A percentile compares a stretch with the other conserved stretches of the same genome.
Evolutionary conservation across 2,329 filamentous ascomycete species (phyloP).

Genomic region (Ophiostoma populinum): DNA sequence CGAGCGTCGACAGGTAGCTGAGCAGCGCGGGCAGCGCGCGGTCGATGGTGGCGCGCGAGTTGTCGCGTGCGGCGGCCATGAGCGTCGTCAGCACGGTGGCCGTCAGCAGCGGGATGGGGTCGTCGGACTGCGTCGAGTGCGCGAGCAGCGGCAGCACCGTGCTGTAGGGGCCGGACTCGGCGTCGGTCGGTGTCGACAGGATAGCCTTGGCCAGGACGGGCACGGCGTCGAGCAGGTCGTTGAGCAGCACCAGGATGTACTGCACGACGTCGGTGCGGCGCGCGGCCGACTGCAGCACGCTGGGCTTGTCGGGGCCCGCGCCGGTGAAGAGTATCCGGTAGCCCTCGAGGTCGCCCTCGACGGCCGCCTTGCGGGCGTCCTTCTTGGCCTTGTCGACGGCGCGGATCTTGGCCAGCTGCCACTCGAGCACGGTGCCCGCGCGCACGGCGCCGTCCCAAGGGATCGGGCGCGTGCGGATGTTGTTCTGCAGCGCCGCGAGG

Average conservation of each 20-base stretch:
- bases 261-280: slow-evolving; percentile 84
- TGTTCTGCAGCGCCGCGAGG: slow-evolving; percentile 73
- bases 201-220: slow-evolving; percentile 64
- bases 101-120: slow-evolving; percentile 76
- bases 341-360: slow-evolving; percentile 62
- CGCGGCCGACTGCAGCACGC: slow-evolving; percentile 68
- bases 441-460: slow-evolving; percentile 95
- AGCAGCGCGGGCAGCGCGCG: slow-evolving; percentile 64
- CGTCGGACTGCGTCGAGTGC: slow-evolving; percentile 56
- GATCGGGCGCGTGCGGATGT: slow-evolving; percentile 89
- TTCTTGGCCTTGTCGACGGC: slow-evolving; percentile 92
- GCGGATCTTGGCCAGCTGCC: slow-evolving; percentile 88
- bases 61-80: slow-evolving; percentile 49
- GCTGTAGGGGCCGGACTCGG: slow-evolving; percentile 55
- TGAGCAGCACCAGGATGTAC: slow-evolving; percentile 80
- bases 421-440: slow-evolving; percentile 82
- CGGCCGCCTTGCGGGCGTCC: slow-evolving; percentile 68
- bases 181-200: slow-evolving; percentile 24
- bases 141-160: slow-evolving; percentile 70
- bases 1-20: slow-evolving; percentile 68
- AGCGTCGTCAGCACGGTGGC: slow-evolving; percentile 73
- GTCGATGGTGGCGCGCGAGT: slow-evolving; percentile 47
- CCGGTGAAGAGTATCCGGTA: slow-evolving; percentile 73
- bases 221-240: slow-evolving; percentile 63
- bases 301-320: slow-evolving; percentile 52